These are phyloP conservation scores for Heliocybe sulcata DNA, from an alignment of 1,284 basidiomycete genomes.

Conservation along the genomic window DNA sequence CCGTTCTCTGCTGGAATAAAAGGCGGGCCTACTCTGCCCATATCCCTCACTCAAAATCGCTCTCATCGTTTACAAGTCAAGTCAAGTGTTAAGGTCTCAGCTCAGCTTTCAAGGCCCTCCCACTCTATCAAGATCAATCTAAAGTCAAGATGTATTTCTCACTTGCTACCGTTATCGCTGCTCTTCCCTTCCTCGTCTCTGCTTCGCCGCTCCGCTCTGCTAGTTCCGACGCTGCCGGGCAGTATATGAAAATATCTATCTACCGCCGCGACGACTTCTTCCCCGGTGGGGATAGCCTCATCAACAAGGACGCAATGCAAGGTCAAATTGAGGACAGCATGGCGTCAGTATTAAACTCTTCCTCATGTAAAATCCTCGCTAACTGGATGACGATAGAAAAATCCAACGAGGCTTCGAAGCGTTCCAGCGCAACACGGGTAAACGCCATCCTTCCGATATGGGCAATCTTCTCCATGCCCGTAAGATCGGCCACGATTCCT, in stretches of 20 bases:
- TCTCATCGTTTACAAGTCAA: too few relatives aligned
- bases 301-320: constrained; percentile 8
- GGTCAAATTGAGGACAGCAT: constrained; percentile 6
- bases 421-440: constrained; percentile 6
- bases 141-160: constrained; percentile 11
- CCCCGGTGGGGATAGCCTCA: constrained; percentile 7
- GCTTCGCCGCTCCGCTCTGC: constrained; percentile 2
- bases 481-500: constrained; percentile 1
- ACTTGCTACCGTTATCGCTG: constrained; percentile 9
- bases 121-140: not conserved
- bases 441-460: constrained; percentile 3
- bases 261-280: constrained; percentile 9
- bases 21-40: too few relatives aligned
- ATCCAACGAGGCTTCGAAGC: constrained; percentile 6
- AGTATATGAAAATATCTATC: constrained; percentile 8
- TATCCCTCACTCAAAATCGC: too few relatives aligned
- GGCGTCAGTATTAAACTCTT: constrained; percentile 13
- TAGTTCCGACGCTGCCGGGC: not conserved
- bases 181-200: constrained; percentile 8
- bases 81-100: too few relatives aligned
- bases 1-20: too few relatives aligned
- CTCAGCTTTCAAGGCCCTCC: not conserved
- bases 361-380: not conserved
- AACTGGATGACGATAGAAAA: constrained; percentile 1
- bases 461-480: not conserved